Base-by-base conservation (phyloP, 164 flowering plant genomes). In the Annona squamosa region DNA sequence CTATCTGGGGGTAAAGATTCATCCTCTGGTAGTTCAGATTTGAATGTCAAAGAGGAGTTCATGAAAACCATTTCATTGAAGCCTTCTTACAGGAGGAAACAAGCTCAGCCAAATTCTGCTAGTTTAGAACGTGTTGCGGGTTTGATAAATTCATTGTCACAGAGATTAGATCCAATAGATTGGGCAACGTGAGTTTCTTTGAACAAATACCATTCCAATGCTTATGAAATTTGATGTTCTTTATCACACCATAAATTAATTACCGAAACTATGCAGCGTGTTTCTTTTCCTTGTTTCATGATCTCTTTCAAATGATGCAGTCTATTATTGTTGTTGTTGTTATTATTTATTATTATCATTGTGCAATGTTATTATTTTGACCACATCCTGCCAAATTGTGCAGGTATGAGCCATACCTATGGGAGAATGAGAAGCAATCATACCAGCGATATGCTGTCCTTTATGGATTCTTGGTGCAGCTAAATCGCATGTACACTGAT, bases 401-500 rank as follows among this genome's bases (percentile, higher is more conserved):
- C 73, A 96, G 99, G 86, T 93, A 87, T 79, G 98, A 96, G 76
- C 89, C 95, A 64, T 92, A 87, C 75, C 94, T 96, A 6, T 89
- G 97, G 98, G 97, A 93, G 84, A 93, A 96, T 79, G 99, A 85
- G 85, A 89, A 80, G 79, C 99, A 93, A 75, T 84, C 91, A 19
- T 96, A 91, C 82, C 85, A 91, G 68, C 80, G 98, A 66, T 90
- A 90, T 85, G 92, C 97, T 66, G 98, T 96, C 71, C 91, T 96
- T 68, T 91, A 90, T 84, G 99, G 99, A 10, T 96, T 91, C 83
- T 91, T 93, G 80, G 92, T 93, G 76, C 99, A 96, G 72, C 97
- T 93, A 69, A 87, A 89, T 74, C 89, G 98, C 56, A 78, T 90
- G 88, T 89, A 90, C 80, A 91, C 88, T 17, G 87, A 90, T 79